These are phyloP conservation scores for Trametopsis cervina DNA, from an alignment of 768 basidiomycete species.

Conservation along the genomic window DNA sequence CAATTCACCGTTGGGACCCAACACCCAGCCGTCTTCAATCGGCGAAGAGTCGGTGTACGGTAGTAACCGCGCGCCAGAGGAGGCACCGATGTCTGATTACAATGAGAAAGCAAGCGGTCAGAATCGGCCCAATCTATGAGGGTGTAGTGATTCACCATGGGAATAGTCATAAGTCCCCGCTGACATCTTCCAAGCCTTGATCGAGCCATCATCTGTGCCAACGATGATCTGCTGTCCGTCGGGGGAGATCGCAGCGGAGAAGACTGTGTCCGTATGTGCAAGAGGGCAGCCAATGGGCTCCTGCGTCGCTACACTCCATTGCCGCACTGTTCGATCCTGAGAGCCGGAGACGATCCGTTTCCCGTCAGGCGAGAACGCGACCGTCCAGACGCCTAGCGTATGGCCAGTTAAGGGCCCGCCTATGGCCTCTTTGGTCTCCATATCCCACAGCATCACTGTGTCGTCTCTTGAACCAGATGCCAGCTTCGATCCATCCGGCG, in stretches of 20 bases:
- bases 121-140: no score
- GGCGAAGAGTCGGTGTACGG: no score
- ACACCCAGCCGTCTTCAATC: no score
- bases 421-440: conserved; percentile 5
- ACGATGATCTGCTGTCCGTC: conserved; percentile 19
- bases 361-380: conserved; percentile 19
- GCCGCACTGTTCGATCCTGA: conserved; percentile 15
- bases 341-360: conserved; percentile 17
- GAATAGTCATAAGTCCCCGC: no score
- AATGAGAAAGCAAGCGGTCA: no score
- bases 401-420: conserved; percentile 16
- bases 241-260: conserved; percentile 20
- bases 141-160: no score
- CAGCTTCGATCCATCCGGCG: conserved; percentile 20
- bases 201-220: no score
- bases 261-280: conserved; percentile 16
- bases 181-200: no score
- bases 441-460: conserved; percentile 18
- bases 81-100: no score
- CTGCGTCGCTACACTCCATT: conserved; percentile 17
- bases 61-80: no score
- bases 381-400: conserved; percentile 5
- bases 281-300: no score
- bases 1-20: no score
- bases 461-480: conserved; percentile 19